Evolutionary conservation across 2,329 filamentous ascomycete species (phyloP).

Genomic region (Claviceps paspali): DNA sequence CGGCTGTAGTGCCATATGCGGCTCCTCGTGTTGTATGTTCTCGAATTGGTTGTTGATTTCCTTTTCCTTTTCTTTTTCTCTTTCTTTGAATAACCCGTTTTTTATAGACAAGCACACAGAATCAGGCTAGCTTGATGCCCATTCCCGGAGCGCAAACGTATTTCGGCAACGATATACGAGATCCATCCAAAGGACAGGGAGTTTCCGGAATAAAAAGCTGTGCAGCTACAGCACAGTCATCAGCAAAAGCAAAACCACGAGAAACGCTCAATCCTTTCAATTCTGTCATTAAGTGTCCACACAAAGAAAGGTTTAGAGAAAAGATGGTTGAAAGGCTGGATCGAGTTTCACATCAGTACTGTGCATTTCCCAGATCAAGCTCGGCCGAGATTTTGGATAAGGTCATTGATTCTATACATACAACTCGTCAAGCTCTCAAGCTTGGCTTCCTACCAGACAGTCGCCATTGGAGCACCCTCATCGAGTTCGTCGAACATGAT

Average conservation of each 20-base stretch:
- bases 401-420: slow-evolving; percentile 13
- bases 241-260: neutral
- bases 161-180: slow-evolving; percentile 13
- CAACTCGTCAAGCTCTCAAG: slow-evolving; percentile 10
- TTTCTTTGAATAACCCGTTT: too few relatives aligned
- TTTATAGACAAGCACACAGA: neutral
- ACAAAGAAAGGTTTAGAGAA: slow-evolving; percentile 13
- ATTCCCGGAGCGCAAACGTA: slow-evolving; percentile 22
- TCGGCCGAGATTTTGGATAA: slow-evolving; percentile 6
- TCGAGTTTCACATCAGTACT: neutral
- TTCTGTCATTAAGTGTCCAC: slow-evolving; percentile 4
- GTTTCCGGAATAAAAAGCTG: neutral
- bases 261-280: slow-evolving; percentile 2
- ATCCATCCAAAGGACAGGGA: neutral
- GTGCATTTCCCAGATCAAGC: neutral
- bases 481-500: slow-evolving; percentile 11
- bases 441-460: slow-evolving; percentile 18
- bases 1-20: neutral
- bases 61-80: too few relatives aligned
- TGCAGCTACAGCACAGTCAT: neutral
- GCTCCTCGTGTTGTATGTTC: neutral
- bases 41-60: neutral
- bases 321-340: slow-evolving; percentile 5
- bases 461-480: slow-evolving; percentile 20
- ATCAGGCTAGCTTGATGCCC: slow-evolving; percentile 15